Evolutionary conservation across 441 rosid species (phyloP).

Genomic region (Bruguiera hainesii): DNA sequence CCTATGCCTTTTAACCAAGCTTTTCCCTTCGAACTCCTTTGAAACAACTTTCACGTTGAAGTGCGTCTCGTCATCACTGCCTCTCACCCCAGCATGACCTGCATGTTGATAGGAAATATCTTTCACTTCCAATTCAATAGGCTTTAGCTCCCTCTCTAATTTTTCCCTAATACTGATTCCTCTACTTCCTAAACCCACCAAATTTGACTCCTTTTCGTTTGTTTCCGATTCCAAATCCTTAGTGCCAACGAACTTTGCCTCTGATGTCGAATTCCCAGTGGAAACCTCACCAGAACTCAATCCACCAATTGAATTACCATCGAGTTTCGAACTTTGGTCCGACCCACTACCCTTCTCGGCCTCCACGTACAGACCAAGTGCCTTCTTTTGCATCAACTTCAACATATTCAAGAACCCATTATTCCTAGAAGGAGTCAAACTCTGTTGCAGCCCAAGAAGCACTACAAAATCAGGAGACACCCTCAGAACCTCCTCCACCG

Average conservation of each 20-base stretch:
- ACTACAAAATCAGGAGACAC: constrained; percentile 75
- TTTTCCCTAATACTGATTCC: constrained; percentile 66
- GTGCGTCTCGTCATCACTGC: constrained; percentile 66
- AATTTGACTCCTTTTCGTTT: constrained; percentile 6
- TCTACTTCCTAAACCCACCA: constrained; percentile 54
- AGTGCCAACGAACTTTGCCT: constrained; percentile 19
- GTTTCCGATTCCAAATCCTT: constrained; percentile 16
- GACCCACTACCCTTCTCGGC: constrained; percentile 24
- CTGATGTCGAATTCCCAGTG: constrained; percentile 10
- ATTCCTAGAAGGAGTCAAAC: constrained; percentile 76
- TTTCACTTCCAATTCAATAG: constrained; percentile 50
- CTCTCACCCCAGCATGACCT: constrained; percentile 63
- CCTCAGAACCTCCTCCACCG: constrained; percentile 65
- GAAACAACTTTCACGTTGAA: constrained; percentile 63
- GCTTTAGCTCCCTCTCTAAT: constrained; percentile 58
- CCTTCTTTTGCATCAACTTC: constrained; percentile 84
- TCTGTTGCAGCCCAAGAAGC: constrained; percentile 81
- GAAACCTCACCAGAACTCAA: constrained; percentile 1
- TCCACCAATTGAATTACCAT: constrained; percentile 11
- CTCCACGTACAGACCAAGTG: constrained; percentile 44
- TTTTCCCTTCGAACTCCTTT: constrained; percentile 63
- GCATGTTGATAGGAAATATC: constrained; percentile 73
- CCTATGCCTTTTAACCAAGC: constrained; percentile 69
- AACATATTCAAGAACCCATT: constrained; percentile 89
- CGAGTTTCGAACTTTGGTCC: constrained; percentile 1